Percentiles rank a stretch among this genome's conserved stretches.
phyloP scores from a whole-genome alignment of 176 grass and related monocot species.

The Phragmites australis region DNA sequence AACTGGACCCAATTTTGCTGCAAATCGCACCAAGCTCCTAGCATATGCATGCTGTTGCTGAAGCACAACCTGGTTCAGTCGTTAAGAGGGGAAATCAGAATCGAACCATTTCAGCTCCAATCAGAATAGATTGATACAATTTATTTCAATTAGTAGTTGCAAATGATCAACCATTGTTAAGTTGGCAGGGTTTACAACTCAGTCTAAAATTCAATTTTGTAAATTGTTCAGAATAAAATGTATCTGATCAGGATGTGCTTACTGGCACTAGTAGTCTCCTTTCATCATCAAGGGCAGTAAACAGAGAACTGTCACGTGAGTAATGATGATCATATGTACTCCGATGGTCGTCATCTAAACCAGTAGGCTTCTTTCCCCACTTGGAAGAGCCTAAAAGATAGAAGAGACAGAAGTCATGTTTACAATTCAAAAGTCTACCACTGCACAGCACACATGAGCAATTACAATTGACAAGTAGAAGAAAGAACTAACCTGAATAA shows the following conservation, averaged over 20 bases:
- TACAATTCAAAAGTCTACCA: constrained; percentile 16
- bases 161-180: constrained; percentile 22
- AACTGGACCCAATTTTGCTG: constrained; percentile 50
- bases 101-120: background rate
- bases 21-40: constrained; percentile 67
- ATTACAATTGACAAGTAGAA: background rate
- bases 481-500: constrained; percentile 55
- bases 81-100: background rate
- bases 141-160: background rate
- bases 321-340: constrained; percentile 55
- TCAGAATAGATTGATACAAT: constrained; percentile 1
- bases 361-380: constrained; percentile 55
- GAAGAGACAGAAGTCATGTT: constrained; percentile 21
- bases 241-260: constrained; percentile 38
- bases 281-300: constrained; percentile 49
- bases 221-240: constrained; percentile 6
- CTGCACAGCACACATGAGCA: constrained; percentile 2
- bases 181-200: constrained; percentile 4
- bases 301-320: constrained; percentile 43
- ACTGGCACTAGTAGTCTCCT: constrained; percentile 67
- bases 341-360: constrained; percentile 48
- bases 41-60: constrained; percentile 58
- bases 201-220: constrained; percentile 14
- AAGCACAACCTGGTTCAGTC: constrained; percentile 58
- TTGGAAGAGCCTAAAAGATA: constrained; percentile 46